Evolutionary conservation across 2,329 filamentous ascomycete genomes (phyloP).

Genomic region (Macroventuria anomochaeta): DNA sequence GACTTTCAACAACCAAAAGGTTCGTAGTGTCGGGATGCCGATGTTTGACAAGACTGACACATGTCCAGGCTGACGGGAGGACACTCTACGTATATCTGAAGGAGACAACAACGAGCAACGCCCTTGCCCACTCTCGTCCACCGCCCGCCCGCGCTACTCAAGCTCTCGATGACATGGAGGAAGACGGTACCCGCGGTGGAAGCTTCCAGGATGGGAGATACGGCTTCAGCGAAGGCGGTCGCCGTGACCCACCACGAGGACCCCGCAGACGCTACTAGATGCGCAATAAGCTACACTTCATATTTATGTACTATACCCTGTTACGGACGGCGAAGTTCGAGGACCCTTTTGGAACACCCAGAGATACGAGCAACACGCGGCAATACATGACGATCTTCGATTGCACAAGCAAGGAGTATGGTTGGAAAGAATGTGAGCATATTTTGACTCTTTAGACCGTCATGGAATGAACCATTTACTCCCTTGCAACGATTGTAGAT

Average conservation of each 20-base stretch:
- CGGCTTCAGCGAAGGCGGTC: conserved; percentile 47
- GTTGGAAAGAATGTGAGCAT: background rate
- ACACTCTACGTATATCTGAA: conserved; percentile 76
- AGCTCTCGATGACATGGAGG: conserved; percentile 52
- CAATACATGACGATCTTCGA: background rate
- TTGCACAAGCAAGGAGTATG: conserved; percentile 1
- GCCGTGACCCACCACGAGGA: conserved; percentile 39
- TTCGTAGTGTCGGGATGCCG: conserved; percentile 50
- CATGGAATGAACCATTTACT: background rate
- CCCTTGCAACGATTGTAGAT: too few relatives aligned
- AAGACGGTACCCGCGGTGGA: conserved; percentile 45
- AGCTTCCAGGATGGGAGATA: conserved; percentile 54
- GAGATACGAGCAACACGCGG: background rate
- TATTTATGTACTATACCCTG: conserved; percentile 36
- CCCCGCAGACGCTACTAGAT: conserved; percentile 43
- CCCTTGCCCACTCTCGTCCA: conserved; percentile 41
- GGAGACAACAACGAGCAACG: conserved; percentile 45
- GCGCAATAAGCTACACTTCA: conserved; percentile 10
- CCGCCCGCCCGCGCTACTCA: conserved; percentile 31
- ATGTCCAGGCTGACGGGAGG: conserved; percentile 73
- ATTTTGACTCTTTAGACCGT: background rate
- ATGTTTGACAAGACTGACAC: conserved; percentile 16
- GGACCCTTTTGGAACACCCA: background rate
- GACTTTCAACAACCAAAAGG: conserved; percentile 80
- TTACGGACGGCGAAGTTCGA: conserved; percentile 16